Base-by-base conservation (phyloP, 129 eudicot species). In the Kitagawia praeruptora region DNA sequence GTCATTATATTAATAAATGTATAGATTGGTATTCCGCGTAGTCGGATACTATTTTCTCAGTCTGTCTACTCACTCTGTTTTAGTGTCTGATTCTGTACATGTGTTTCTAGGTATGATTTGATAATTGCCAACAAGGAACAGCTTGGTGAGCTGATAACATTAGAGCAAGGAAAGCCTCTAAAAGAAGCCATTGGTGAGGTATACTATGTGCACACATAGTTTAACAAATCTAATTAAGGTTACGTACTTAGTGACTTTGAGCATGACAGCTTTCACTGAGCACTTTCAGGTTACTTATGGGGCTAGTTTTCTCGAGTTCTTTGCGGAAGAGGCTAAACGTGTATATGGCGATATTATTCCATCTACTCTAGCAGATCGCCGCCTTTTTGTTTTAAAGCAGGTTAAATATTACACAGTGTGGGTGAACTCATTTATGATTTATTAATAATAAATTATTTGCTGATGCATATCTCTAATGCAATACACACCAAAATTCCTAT, bases 151-250 rank as follows among this genome's bases (percentile, higher is more conserved):
- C 92, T 95, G 75, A 95, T 92, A 79, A 95, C 97, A 34, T 80
- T 95, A 70, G 98, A 95, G 86, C 97, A 92, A 80, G 98, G 98
- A 48, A 95, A 90, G 81, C 97, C 98, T 85, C 86, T 92, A 41
- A 92, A 92, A 77, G 96, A 92, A 89, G 96, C 98, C 78, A 91
- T 92, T 81, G 92, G 87, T 5, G 97, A 95, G 94, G 98, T 93
- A 87, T 73, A 70, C 15, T 61, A 45, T 77, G 64, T 42, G 28
- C 66, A 48, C 3, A 64, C 15, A 31, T 47, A 4, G 21, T 67
- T 76, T 42, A 56, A 74, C 31, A 71, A 28, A 42, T 75, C 21
- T 70, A 27, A 79, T 6, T 21, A n/a, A 53, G 77, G 54, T 48
- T 10, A 6, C n/a, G 23, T 46, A 6, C 15, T 12, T 18, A 45